phyloP scores from a whole-genome alignment of 495 filamentous ascomycete genomes.

The Aspergillus campestris region DNA sequence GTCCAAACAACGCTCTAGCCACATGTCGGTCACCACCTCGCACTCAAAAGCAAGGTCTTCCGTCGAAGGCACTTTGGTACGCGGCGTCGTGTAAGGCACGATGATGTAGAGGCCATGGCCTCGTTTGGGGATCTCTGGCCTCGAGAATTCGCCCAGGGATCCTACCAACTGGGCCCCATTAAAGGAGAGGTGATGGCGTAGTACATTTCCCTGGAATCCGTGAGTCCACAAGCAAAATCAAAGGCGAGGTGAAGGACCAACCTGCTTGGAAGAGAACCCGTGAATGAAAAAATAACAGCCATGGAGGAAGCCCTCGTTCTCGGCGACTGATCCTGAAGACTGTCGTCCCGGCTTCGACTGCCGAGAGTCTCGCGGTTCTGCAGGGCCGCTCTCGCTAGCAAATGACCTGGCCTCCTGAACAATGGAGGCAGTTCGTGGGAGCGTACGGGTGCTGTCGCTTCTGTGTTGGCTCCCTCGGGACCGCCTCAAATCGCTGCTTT shows the following conservation, averaged over 20 bases:
- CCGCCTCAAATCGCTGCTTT: conserved; percentile 18
- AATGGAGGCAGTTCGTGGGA: conserved; percentile 9
- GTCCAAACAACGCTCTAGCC: conserved; percentile 81
- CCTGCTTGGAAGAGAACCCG: conserved; percentile 54
- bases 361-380: conserved; percentile 17
- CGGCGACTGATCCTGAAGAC: conserved; percentile 1
- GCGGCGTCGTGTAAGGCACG: conserved; percentile 43
- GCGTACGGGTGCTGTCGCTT: conserved; percentile 18
- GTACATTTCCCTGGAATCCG: conserved; percentile 26
- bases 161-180: conserved; percentile 44
- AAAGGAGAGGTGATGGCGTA: conserved; percentile 44
- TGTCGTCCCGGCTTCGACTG: conserved; percentile 8
- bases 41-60: conserved; percentile 37
- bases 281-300: conserved; percentile 50
- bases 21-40: conserved; percentile 75
- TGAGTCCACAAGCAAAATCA: conserved; percentile 6
- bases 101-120: conserved; percentile 43
- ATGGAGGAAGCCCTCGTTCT: conserved; percentile 26
- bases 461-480: conserved; percentile 24
- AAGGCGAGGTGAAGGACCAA: conserved; percentile 12
- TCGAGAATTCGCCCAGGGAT: conserved; percentile 31
- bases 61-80: conserved; percentile 27
- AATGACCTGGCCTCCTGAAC: conserved; percentile 35
- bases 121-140: conserved; percentile 30
- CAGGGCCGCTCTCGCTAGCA: conserved; percentile 31